Conservation (phyloP, 1,284 basidiomycete genomes). For the Papiliotrema nemorosa region DNA sequence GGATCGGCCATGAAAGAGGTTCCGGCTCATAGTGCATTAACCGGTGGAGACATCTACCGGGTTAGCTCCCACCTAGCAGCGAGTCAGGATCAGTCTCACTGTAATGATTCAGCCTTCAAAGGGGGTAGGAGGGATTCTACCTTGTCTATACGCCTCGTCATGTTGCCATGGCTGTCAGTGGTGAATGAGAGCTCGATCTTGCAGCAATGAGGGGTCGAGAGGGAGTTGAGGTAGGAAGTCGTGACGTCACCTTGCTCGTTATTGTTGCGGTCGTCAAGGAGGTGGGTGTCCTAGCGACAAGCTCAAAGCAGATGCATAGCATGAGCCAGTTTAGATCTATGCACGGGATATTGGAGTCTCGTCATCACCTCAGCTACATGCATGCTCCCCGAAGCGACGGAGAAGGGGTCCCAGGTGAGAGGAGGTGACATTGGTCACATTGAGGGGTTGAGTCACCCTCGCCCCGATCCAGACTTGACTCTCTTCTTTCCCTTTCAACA, state of each 20-base stretch:
- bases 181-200: background rate
- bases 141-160: slow-evolving; percentile 18
- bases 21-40: slow-evolving; percentile 30
- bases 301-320: background rate
- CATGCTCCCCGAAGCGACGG: too few species aligned
- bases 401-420: too few species aligned
- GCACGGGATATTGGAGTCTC: too few species aligned
- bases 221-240: too few species aligned
- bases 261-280: background rate
- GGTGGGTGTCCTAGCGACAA: background rate
- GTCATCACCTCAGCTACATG: too few species aligned
- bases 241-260: background rate
- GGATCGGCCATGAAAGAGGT: slow-evolving; percentile 17
- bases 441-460: too few species aligned
- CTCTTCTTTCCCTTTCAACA: background rate
- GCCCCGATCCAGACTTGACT: too few species aligned
- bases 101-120: slow-evolving; percentile 40
- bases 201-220: too few species aligned
- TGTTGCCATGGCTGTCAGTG: background rate
- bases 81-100: slow-evolving; percentile 20
- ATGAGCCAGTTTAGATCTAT: too few species aligned
- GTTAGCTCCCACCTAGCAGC: background rate
- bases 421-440: too few species aligned
- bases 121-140: slow-evolving; percentile 38
- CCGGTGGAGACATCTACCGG: slow-evolving; percentile 37